phyloP scores from a whole-genome alignment of 805 yeast genomes.

The Candida boidinii region DNA sequence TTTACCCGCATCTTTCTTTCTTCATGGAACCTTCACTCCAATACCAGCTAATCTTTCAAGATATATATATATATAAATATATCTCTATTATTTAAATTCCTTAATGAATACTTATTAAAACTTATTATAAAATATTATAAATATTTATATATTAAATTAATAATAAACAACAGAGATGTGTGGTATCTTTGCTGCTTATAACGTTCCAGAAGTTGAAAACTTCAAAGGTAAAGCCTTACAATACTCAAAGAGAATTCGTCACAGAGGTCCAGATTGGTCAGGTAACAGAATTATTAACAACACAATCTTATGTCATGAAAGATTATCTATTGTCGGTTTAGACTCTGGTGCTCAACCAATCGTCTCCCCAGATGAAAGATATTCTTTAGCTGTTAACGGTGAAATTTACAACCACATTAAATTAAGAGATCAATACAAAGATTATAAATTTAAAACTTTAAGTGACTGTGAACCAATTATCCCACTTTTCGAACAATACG shows the following conservation, averaged over 20 bases:
- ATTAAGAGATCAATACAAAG: slow-evolving; percentile 65
- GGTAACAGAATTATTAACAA: slow-evolving; percentile 76
- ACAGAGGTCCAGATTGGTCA: slow-evolving; percentile 99
- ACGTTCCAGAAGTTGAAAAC: slow-evolving; percentile 66
- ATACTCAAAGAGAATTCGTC: slow-evolving; percentile 88
- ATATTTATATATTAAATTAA: too few species aligned
- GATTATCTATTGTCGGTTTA: slow-evolving; percentile 94
- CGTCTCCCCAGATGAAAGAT: slow-evolving; percentile 65
- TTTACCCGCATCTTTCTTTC: too few species aligned
- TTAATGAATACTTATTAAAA: too few species aligned
- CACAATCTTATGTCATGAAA: slow-evolving; percentile 87
- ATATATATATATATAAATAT: too few species aligned
- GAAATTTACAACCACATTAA: slow-evolving; percentile 96
- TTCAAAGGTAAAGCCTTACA: slow-evolving; percentile 87
- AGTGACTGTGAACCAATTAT: slow-evolving; percentile 97
- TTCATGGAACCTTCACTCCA: too few species aligned
- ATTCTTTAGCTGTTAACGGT: slow-evolving; percentile 85
- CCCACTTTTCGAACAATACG: slow-evolving; percentile 84
- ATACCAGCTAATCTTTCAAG: too few species aligned
- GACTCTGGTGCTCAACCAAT: slow-evolving; percentile 99
- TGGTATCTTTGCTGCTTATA: slow-evolving; percentile 94
- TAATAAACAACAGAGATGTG: too few species aligned
- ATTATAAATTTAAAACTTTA: slow-evolving; percentile 74
- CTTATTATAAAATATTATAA: too few species aligned
- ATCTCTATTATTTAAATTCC: too few species aligned